Evolutionary conservation across 176 grass and related monocot species (phyloP).

Genomic region (Carex kokanica): DNA sequence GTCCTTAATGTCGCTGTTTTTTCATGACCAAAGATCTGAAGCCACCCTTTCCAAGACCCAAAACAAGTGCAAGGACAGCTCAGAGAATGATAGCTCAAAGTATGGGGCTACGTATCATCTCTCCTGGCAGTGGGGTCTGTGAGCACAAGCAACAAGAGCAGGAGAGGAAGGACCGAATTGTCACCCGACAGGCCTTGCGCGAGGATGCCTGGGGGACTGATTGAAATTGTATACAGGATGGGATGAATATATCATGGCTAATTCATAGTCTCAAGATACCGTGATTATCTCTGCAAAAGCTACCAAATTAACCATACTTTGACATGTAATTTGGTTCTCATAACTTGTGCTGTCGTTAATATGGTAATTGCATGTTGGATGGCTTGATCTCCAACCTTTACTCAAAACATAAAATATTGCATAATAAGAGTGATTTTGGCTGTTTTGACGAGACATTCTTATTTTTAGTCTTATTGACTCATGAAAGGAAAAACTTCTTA

Average conservation of each 20-base stretch:
- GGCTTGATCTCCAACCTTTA: no score
- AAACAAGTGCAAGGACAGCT: slow-evolving; percentile 71
- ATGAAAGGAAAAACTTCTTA: no score
- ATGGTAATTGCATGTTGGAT: no score
- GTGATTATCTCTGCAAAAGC: neutral
- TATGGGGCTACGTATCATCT: slow-evolving; percentile 60
- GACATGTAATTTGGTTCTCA: neutral
- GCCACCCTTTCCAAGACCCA: slow-evolving; percentile 69
- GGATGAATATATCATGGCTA: neutral
- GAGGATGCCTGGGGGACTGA: slow-evolving; percentile 88
- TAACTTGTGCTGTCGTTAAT: neutral
- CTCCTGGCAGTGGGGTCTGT: slow-evolving; percentile 30
- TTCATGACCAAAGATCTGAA: slow-evolving; percentile 57
- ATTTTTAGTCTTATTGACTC: no score
- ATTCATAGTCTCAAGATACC: neutral
- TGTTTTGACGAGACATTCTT: neutral
- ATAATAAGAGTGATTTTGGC: neutral
- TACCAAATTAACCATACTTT: neutral
- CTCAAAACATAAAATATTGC: neutral
- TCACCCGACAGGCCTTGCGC: slow-evolving; percentile 46
- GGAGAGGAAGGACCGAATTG: slow-evolving; percentile 62
- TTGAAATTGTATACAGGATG: slow-evolving; percentile 18
- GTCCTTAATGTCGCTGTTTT: slow-evolving; percentile 3
- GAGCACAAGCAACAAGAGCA: slow-evolving; percentile 75
- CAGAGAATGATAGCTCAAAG: slow-evolving; percentile 79